Conservation (phyloP, 176 grass and related monocot species). For the Hsuehochloa calcarea region DNA sequence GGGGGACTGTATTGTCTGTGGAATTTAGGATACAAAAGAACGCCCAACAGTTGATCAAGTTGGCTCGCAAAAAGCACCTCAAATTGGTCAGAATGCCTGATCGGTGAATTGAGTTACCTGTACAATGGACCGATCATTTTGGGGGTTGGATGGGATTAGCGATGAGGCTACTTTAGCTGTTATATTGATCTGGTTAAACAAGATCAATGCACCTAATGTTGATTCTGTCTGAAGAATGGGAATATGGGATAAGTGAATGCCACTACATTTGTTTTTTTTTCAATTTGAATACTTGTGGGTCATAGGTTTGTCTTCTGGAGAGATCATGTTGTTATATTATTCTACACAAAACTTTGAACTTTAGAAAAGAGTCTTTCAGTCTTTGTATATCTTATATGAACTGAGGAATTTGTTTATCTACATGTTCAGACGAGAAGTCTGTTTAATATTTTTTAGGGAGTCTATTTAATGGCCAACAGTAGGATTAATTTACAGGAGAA, state of each 20-base stretch:
- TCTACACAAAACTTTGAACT: background rate
- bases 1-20: background rate
- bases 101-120: background rate
- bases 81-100: background rate
- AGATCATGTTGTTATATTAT: background rate
- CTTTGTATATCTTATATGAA: background rate
- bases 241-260: background rate
- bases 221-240: background rate
- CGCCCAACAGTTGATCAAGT: background rate
- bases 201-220: background rate
- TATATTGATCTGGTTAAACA: background rate
- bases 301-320: background rate
- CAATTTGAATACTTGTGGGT: background rate
- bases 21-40: background rate
- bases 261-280: background rate
- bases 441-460: background rate
- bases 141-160: background rate
- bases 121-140: background rate
- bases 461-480: background rate
- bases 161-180: background rate
- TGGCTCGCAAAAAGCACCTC: background rate
- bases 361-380: background rate
- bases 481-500: background rate
- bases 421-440: background rate
- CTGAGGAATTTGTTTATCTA: background rate